These are phyloP conservation scores for Lachnellula suecica DNA, from an alignment of 2,329 filamentous ascomycete genomes.

Conservation along the genomic window DNA sequence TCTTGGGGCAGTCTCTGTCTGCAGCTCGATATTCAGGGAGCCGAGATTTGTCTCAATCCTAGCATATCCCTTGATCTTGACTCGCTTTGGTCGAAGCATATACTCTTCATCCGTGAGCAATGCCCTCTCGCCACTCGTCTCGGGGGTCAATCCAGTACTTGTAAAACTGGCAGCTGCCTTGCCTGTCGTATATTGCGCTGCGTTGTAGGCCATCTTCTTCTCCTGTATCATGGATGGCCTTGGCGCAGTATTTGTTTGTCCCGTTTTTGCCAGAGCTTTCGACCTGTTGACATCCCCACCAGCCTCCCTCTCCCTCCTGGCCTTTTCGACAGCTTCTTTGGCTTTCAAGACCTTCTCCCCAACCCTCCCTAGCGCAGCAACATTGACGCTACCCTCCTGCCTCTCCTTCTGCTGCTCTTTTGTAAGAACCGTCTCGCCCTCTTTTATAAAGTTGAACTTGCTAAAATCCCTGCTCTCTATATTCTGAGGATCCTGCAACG, in stretches of 20 bases:
- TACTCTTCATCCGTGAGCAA: slow-evolving; percentile 92
- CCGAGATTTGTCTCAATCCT: slow-evolving; percentile 85
- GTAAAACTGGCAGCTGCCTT: slow-evolving; percentile 92
- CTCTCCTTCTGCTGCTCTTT: slow-evolving; percentile 69
- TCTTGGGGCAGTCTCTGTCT: slow-evolving; percentile 86
- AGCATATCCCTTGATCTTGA: slow-evolving; percentile 89
- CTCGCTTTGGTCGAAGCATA: slow-evolving; percentile 85
- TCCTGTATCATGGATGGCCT: slow-evolving; percentile 50
- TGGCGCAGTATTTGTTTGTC: slow-evolving; percentile 31
- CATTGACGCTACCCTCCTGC: slow-evolving; percentile 70
- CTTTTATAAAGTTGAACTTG: slow-evolving; percentile 84
- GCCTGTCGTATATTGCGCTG: slow-evolving; percentile 87
- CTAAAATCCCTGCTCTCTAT: slow-evolving; percentile 78
- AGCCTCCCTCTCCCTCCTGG: slow-evolving; percentile 70
- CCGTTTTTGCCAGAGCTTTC: slow-evolving; percentile 38
- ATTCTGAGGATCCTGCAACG: slow-evolving; percentile 93
- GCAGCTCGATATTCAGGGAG: slow-evolving; percentile 82
- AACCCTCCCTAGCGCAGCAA: slow-evolving; percentile 73
- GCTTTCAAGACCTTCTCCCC: slow-evolving; percentile 84
- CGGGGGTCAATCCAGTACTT: slow-evolving; percentile 87
- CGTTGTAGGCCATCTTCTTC: slow-evolving; percentile 72
- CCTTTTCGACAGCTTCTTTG: slow-evolving; percentile 90
- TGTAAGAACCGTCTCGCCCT: slow-evolving; percentile 70
- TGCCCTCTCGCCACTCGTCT: slow-evolving; percentile 84
- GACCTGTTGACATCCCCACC: slow-evolving; percentile 57